Conservation (phyloP, 2,329 filamentous ascomycete genomes). For the Fusarium sp. region DNA sequence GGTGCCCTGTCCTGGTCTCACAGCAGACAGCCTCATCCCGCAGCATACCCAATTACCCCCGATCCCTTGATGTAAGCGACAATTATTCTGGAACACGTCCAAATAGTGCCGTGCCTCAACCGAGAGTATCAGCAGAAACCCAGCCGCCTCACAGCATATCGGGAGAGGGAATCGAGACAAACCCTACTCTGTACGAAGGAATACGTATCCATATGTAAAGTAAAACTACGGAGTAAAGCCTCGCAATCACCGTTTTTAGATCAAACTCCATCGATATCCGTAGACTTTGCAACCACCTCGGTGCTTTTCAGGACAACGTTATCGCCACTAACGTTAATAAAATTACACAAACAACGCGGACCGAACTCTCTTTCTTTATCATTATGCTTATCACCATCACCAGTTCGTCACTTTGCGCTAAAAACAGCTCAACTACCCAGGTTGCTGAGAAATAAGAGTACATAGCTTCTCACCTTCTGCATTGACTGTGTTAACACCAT, state of each 20-base stretch:
- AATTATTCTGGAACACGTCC: conserved; percentile 36
- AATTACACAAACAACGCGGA: conserved; percentile 16
- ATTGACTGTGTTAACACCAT: neutral
- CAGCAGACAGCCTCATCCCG: neutral
- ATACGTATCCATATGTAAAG: neutral
- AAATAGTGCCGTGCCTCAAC: conserved; percentile 10
- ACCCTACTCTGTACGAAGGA: neutral
- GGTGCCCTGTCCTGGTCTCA: conserved; percentile 19
- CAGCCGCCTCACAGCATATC: conserved; percentile 18
- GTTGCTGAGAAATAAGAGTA: neutral
- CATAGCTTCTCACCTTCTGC: neutral
- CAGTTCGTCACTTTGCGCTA: conserved; percentile 30
- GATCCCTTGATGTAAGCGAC: conserved; percentile 12
- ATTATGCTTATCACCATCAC: conserved; percentile 16
- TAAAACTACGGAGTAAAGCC: conserved; percentile 31
- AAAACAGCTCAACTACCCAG: neutral
- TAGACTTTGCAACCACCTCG: conserved; percentile 27
- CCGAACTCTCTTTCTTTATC: conserved; percentile 24
- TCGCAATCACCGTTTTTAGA: conserved; percentile 21
- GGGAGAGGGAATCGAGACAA: conserved; percentile 1
- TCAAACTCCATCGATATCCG: neutral
- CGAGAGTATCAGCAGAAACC: conserved; percentile 7
- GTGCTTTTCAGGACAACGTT: conserved; percentile 25
- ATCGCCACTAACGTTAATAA: conserved; percentile 32
- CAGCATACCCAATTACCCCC: conserved; percentile 14